Conservation (phyloP, 371 early-diverging fungal species). For the Mortierella sp. region DNA sequence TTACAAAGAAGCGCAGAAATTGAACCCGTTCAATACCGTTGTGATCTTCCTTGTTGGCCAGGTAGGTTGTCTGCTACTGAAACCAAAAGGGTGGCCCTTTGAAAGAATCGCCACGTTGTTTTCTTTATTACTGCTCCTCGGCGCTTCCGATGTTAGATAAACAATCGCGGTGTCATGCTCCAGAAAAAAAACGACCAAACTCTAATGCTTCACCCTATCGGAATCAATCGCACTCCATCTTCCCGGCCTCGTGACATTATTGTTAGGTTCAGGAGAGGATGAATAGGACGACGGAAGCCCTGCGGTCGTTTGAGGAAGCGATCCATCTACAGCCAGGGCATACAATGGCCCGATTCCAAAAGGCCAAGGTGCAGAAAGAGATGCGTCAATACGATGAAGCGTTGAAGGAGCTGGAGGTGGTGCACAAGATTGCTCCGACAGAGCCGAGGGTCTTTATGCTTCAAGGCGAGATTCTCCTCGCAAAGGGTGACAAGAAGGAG, state of each 20-base stretch:
- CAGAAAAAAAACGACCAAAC: not conserved
- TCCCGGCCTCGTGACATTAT: slow-evolving; percentile 17
- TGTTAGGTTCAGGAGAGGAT: slow-evolving; percentile 59
- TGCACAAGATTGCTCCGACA: slow-evolving; percentile 62
- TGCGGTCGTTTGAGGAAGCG: slow-evolving; percentile 54
- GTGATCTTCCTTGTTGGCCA: slow-evolving; percentile 73
- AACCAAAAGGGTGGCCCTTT: not conserved
- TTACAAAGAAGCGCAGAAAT: slow-evolving; percentile 71
- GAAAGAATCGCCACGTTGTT: not conserved
- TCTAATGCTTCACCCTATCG: slow-evolving; percentile 15
- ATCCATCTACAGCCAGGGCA: slow-evolving; percentile 58
- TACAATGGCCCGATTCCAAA: slow-evolving; percentile 66
- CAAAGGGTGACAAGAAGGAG: slow-evolving; percentile 65
- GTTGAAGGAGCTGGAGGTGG: slow-evolving; percentile 64
- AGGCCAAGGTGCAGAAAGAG: slow-evolving; percentile 67
- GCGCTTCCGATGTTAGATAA: slow-evolving; percentile 9
- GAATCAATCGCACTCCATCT: slow-evolving; percentile 4
- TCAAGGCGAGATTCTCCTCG: slow-evolving; percentile 74
- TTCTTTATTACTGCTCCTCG: not conserved
- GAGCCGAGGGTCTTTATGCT: slow-evolving; percentile 79
- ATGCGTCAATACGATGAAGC: slow-evolving; percentile 70
- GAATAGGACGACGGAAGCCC: slow-evolving; percentile 53
- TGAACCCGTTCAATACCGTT: slow-evolving; percentile 74
- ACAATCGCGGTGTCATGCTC: slow-evolving; percentile 8
- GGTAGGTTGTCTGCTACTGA: slow-evolving; percentile 49